phyloP scores from a whole-genome alignment of 768 basidiomycete genomes.

The Boletus bicolor region DNA sequence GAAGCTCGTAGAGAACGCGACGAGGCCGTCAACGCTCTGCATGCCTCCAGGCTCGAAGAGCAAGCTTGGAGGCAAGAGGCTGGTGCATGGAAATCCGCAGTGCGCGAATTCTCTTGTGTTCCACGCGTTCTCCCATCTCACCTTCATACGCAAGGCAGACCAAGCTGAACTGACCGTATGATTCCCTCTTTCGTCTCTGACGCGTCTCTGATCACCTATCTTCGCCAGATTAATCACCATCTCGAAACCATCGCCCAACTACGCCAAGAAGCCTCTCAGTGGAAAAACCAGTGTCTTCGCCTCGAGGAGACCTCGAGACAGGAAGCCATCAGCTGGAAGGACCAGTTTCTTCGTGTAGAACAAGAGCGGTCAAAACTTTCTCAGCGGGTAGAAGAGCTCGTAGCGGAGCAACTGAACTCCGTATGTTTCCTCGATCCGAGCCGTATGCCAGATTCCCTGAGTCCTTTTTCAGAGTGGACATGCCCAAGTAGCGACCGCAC shows the following conservation, averaged over 20 bases:
- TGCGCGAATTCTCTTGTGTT: constrained; percentile 33
- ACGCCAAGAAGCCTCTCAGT: constrained; percentile 61
- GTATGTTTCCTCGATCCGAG: constrained; percentile 32
- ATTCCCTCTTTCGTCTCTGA: not conserved
- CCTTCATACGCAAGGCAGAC: constrained; percentile 37
- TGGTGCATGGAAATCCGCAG: constrained; percentile 42
- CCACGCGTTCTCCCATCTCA: constrained; percentile 10
- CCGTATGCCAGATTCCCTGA: constrained; percentile 1
- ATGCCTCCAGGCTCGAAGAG: constrained; percentile 42
- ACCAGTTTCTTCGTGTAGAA: constrained; percentile 73
- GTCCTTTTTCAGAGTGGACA: constrained; percentile 14
- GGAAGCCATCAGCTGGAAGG: constrained; percentile 71
- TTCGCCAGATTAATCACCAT: constrained; percentile 53
- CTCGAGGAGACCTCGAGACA: constrained; percentile 44
- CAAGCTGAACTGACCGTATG: constrained; percentile 58
- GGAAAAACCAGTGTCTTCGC: constrained; percentile 64
- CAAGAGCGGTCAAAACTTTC: constrained; percentile 60
- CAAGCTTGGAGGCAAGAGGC: constrained; percentile 48
- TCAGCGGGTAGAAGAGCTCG: constrained; percentile 55
- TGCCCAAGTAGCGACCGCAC: constrained; percentile 14
- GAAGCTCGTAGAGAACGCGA: constrained; percentile 51
- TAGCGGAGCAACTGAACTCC: constrained; percentile 43
- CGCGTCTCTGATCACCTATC: not conserved
- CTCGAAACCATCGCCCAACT: constrained; percentile 58
- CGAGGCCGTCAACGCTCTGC: constrained; percentile 44